Base-by-base conservation (phyloP, 108 stramenopile species). In the Phaeodactylum tricornutum region DNA sequence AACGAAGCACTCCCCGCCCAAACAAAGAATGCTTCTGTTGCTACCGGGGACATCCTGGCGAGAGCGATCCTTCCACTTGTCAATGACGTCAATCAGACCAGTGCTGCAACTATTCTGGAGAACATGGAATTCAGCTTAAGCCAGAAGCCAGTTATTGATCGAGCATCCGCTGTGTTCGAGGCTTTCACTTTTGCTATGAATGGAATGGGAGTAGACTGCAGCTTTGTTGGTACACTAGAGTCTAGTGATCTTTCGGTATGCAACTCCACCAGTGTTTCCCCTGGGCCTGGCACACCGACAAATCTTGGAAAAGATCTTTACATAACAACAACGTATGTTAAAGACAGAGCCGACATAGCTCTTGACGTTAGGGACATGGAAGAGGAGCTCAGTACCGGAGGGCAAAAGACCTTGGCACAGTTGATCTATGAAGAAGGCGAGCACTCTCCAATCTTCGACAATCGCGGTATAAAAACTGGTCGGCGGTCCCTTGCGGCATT, bases 281-380 rank as follows among this genome's bases (percentile, higher is more conserved):
- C 73, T 19, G 26, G n/a, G 14, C 38, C 50, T n/a, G 69, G 69
- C 27, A 74, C 71, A 8, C 56, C 70, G 30, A 79, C 63, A 42
- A 65, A 48, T 57, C 70, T 65, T 36, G 81, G 54, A 38, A 50
- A 74, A 47, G 80, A 77, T 44, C 49, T 85, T n/a, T 90, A 84
- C 62, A 60, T 69, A 15, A 72, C 84, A 0, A 71, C 72, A 15
- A 83, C 81, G 37, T 85, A 78, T 50, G 81, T 85, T 3, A 45
- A 77, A 24, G 84, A 90, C 42, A 45, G 53, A 49, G 75, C 83
- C 9, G 62, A 75, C 14, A 85, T 89, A 46, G 77, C 78, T 0
- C 36, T 63, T 0, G 88, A 90, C 53, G 50, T 85, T 11, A 47
- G 50, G 25, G 76, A 76, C 29, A 85, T 90, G 53, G 29, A 63